These are phyloP conservation scores for Colletotrichum tabaci DNA, from an alignment of 2,329 filamentous ascomycete species.

Conservation along the genomic window DNA sequence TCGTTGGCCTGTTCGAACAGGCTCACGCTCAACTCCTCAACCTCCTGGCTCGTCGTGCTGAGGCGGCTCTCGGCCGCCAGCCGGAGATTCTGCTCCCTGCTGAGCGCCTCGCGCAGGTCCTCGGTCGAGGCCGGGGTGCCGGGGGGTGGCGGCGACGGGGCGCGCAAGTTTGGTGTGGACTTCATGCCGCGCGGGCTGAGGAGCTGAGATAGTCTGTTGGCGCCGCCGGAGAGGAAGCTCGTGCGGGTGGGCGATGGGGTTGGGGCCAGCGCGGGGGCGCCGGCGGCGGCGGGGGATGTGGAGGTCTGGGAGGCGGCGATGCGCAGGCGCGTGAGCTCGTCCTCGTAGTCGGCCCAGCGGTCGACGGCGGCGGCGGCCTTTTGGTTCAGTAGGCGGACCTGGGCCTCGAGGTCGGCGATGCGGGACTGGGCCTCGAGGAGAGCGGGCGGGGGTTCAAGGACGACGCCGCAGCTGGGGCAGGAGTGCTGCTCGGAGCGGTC, in stretches of 20 bases:
- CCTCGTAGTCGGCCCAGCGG: constrained; percentile 84
- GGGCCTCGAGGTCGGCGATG: constrained; percentile 79
- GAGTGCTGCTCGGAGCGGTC: constrained; percentile 48
- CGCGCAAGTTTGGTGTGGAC: constrained; percentile 58
- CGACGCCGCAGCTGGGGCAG: constrained; percentile 68
- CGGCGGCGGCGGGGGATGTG: constrained; percentile 41
- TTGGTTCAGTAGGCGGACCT: constrained; percentile 78
- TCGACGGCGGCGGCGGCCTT: constrained; percentile 77
- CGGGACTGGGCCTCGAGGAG: constrained; percentile 71
- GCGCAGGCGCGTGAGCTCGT: constrained; percentile 77
- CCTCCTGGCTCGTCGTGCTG: constrained; percentile 77
- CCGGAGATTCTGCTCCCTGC: constrained; percentile 76
- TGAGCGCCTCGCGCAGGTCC: constrained; percentile 75
- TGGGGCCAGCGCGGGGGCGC: constrained; percentile 45
- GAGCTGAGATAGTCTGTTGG: constrained; percentile 61
- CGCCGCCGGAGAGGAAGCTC: constrained; percentile 63
- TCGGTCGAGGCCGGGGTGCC: constrained; percentile 52
- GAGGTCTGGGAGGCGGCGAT: constrained; percentile 45
- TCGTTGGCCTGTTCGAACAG: constrained; percentile 89
- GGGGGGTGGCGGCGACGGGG: constrained; percentile 43
- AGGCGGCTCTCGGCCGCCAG: constrained; percentile 78
- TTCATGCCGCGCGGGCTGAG: constrained; percentile 59
- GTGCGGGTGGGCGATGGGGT: constrained; percentile 53
- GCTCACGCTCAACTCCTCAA: constrained; percentile 82
- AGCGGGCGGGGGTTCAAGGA: constrained; percentile 56